Evolutionary conservation across 2,329 filamentous ascomycete species (phyloP), one percentile per base, ranked within the genome.

Genomic region (Pezicula carpinea): DNA sequence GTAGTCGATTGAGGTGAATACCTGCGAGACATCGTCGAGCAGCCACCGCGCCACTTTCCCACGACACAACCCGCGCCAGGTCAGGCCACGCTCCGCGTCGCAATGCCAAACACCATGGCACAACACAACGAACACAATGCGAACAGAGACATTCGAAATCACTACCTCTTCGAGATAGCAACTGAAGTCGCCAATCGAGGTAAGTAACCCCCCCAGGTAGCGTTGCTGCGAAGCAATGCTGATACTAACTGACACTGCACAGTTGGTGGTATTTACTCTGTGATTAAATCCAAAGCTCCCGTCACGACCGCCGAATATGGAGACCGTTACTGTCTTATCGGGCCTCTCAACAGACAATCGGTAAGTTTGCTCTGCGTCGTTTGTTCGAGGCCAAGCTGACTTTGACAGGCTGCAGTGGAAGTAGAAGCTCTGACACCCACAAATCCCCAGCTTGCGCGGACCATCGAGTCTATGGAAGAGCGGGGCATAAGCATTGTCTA

Each of bases 211-310:
- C n/a, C n/a, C n/a, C n/a, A n/a, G n/a, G 32, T 23, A 39, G n/a
- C 4, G 4, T 2, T n/a, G 32, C 41, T 35, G 38, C 22, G 19
- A 15, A 39, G 29, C 4, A n/a, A 6, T 44, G 33, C 52, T 60
- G 39, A 58, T 41, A 2, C 21, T 5, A 6, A 34, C 52, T 60
- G 39, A 58, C 42, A 2, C 21, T 5, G 6, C 18, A 31, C 35
- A 95, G 93, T 99, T 52, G 93, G 93, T 64, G 93, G 93, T 61
- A 99, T 99, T 72, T 99, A 99, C 76, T 97, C 92, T 14, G 93
- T 99, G 56, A 84, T 99, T 71, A 99, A 99, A 71, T 99, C 93
- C 52, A 99, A 99, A 71, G 92, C 93, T 32, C 92, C 93, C 43
- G 93, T 97, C 52, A 97, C 93, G 36, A 96, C 92, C 1, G 90